Evolutionary conservation across 768 basidiomycete species (phyloP).

Genomic region (Trametes punicea): DNA sequence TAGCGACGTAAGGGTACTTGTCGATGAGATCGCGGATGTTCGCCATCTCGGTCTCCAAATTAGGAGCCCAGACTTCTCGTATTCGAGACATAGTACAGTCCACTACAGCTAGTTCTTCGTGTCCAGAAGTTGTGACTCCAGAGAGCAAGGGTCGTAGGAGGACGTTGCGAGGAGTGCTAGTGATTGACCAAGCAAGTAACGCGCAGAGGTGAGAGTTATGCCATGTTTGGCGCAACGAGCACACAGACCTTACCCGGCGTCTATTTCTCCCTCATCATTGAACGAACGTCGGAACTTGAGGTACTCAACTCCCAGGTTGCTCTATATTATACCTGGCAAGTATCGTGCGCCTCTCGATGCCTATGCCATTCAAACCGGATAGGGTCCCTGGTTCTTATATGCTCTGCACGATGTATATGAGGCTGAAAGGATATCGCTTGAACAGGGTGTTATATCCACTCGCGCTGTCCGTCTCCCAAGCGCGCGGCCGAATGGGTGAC

Average conservation of each 20-base stretch:
- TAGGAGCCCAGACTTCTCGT: conserved; percentile 93
- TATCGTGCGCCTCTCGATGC: too few species aligned
- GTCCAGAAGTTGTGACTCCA: not conserved
- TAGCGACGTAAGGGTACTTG: conserved; percentile 89
- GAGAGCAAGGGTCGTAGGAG: not conserved
- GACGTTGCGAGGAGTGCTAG: not conserved
- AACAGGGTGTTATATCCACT: too few species aligned
- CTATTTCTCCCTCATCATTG: not conserved
- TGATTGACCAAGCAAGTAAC: not conserved
- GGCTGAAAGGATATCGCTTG: too few species aligned
- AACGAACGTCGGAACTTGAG: not conserved
- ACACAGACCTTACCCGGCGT: not conserved
- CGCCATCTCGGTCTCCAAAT: conserved; percentile 90
- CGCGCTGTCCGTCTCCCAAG: too few species aligned
- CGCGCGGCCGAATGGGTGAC: too few species aligned
- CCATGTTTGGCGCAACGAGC: conserved; percentile 11
- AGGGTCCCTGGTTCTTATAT: too few species aligned
- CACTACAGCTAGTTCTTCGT: not conserved
- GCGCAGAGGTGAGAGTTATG: conserved; percentile 10
- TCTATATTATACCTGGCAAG: too few species aligned
- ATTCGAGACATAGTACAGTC: conserved; percentile 63
- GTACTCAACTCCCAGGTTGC: too few species aligned
- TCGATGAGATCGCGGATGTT: conserved; percentile 86
- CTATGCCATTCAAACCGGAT: too few species aligned
- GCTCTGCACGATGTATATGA: too few species aligned